These are phyloP conservation scores for Xerophyta viscosa DNA, from an alignment of 106 monocot species.

Conservation along the genomic window DNA sequence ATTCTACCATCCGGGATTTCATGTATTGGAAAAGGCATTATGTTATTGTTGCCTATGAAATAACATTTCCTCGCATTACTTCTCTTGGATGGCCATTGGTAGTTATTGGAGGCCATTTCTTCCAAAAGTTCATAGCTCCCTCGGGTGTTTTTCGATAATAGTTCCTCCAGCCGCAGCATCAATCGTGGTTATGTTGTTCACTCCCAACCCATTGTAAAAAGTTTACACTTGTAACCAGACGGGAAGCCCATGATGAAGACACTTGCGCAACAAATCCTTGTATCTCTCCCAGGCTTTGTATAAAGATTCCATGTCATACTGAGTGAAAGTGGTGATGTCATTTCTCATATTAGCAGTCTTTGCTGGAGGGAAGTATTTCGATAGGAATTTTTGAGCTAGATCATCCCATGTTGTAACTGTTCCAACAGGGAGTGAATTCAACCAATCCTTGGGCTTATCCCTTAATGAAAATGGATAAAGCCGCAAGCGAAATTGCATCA, in stretches of 20 bases:
- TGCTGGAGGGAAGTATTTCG: constrained; percentile 4
- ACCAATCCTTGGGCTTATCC: constrained; percentile 1
- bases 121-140: constrained; percentile 2
- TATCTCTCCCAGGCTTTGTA: constrained; percentile 2
- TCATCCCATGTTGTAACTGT: not conserved
- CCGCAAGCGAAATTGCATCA: not conserved
- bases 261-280: constrained; percentile 3
- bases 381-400: constrained; percentile 2
- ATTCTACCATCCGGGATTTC: not conserved
- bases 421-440: not conserved
- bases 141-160: not conserved
- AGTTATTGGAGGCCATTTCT: constrained; percentile 4
- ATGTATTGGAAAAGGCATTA: not conserved
- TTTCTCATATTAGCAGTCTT: not conserved
- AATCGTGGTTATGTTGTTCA: not conserved
- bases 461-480: constrained; percentile 3
- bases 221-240: not conserved
- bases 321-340: not conserved
- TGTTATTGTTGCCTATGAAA: too few species aligned
- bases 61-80: not conserved
- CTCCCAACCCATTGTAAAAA: not conserved
- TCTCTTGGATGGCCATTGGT: not conserved
- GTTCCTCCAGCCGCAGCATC: constrained; percentile 1
- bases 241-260: constrained; percentile 1
- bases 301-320: constrained; percentile 1